Conservation (phyloP, 139 green algal genomes). For the Nannochloris sp. region DNA sequence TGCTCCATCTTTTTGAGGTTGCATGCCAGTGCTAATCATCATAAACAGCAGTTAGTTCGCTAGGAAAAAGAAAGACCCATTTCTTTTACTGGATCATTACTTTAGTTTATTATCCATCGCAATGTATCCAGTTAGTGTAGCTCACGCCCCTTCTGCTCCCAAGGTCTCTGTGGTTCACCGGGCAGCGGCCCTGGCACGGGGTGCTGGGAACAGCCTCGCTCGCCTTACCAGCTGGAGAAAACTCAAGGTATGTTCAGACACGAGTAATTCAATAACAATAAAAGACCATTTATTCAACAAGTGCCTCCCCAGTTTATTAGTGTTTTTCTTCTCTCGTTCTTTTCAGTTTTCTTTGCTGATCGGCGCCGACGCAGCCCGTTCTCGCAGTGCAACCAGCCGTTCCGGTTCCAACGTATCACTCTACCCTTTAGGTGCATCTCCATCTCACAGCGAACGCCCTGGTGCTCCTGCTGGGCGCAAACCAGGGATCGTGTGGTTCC, state of each 20-base stretch:
- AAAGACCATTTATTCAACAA: not conserved
- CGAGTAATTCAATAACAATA: not conserved
- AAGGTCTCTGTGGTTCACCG: not conserved
- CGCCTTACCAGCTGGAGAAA: not conserved
- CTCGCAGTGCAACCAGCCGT: not conserved
- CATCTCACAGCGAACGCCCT: not conserved
- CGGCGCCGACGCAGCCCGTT: not conserved
- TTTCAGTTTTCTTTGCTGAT: not conserved
- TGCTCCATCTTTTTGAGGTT: too few relatives aligned
- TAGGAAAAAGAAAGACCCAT: too few relatives aligned
- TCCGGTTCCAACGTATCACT: not conserved
- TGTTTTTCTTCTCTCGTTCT: not conserved
- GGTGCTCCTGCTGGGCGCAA: conserved; percentile 3
- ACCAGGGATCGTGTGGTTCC: conserved; percentile 30
- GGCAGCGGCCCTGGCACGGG: not conserved
- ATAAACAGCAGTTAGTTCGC: too few relatives aligned
- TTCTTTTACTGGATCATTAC: too few relatives aligned
- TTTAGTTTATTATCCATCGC: too few relatives aligned
- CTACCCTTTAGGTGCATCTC: not conserved
- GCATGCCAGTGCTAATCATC: too few relatives aligned
- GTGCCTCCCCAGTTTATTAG: not conserved
- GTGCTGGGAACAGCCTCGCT: not conserved
- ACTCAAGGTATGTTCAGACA: not conserved
- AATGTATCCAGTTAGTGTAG: too few relatives aligned
- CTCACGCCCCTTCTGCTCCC: too few relatives aligned